Base-by-base conservation (phyloP, 2,329 filamentous ascomycete species). In the Colletotrichum sp. region DNA sequence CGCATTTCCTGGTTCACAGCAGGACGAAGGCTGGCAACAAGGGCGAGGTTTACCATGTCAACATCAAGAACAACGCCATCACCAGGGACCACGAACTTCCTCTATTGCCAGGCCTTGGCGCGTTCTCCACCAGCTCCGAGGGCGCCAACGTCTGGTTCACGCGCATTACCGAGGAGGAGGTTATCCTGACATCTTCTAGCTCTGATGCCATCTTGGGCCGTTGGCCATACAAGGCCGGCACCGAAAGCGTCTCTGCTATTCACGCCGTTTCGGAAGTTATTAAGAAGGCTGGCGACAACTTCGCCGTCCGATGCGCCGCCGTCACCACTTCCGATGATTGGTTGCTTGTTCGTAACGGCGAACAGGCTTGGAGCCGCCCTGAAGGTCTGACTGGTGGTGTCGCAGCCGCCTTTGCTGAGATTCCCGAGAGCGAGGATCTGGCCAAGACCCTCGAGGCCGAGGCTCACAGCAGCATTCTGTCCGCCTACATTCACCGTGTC, bases 111-210 rank as follows among this genome's bases (percentile, higher is more conserved):
- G 95, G 94, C 1, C 88, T 87, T 55, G 96, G 95, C 28, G 92
- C 94, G 1, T 95, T 98, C 82, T 94, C 96, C 0, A 93, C 92
- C 1, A 97, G 94, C 84, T 94, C 93, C 3, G 90, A 91, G 55
- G 94, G 93, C 75, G 92, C 94, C 24, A 96, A 97, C 80, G 93
- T 98, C 9, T 98, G 95, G 86, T 98, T 98, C 83, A 96, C 94
- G 3, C 92, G 96, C 75, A 89, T 97, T 76, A 96, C 95, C 0
- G 88, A 92, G 38, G 91, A 94, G 10, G 95, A 98, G 81, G 88
- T 95, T 4, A 88, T 90, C 34, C 88, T 98, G 30, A 89, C 95
- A 8, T 95, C 95, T 2, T 97, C 96, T 1, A 88, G 88, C 32
- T 97, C 95, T 1, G 92, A 96, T 78, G 92, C 90, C n/a, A 86